A percentile compares a stretch with the other conserved stretches of the same genome.
These are phyloP conservation scores for Phyllosticta citriasiana DNA, from an alignment of 2,329 filamentous ascomycete species.

Conservation along the genomic window DNA sequence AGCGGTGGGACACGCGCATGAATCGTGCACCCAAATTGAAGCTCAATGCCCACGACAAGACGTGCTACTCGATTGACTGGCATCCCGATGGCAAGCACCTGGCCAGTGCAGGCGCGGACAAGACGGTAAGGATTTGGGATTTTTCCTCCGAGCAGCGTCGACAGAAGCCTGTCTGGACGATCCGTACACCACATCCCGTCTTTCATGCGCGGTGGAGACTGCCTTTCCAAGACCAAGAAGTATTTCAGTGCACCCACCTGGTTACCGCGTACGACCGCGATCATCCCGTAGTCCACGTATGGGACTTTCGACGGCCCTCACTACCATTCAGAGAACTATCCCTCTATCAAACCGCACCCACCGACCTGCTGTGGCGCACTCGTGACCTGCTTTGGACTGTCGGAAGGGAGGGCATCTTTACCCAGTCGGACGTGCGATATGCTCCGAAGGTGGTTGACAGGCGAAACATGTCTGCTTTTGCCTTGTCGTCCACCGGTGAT, in stretches of 20 bases:
- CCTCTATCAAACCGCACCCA: constrained; percentile 44
- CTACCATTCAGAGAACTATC: constrained; percentile 54
- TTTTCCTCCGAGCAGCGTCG: constrained; percentile 46
- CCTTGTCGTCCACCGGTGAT: constrained; percentile 48
- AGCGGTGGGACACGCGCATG: constrained; percentile 54
- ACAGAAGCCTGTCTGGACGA: constrained; percentile 48
- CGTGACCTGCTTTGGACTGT: constrained; percentile 57
- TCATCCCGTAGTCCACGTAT: constrained; percentile 51
- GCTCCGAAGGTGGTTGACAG: constrained; percentile 49
- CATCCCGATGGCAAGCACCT: constrained; percentile 57
- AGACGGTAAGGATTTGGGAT: constrained; percentile 55
- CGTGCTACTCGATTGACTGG: constrained; percentile 55
- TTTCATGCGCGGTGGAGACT: constrained; percentile 54
- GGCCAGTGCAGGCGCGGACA: constrained; percentile 52
- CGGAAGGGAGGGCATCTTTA: constrained; percentile 50
- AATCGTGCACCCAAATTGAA: constrained; percentile 47
- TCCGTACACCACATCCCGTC: constrained; percentile 53
- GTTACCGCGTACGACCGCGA: constrained; percentile 53
- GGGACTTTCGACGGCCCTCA: constrained; percentile 53
- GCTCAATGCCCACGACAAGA: constrained; percentile 51
- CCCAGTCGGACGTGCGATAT: constrained; percentile 53
- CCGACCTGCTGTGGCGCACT: constrained; percentile 54
- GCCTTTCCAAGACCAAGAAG: constrained; percentile 42
- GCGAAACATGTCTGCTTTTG: constrained; percentile 46
- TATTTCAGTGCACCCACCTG: constrained; percentile 52